A percentile compares a stretch with the other conserved stretches of the same genome.
phyloP scores from a whole-genome alignment of 163 green algal genomes.

The Prototheca wickerhamii region DNA sequence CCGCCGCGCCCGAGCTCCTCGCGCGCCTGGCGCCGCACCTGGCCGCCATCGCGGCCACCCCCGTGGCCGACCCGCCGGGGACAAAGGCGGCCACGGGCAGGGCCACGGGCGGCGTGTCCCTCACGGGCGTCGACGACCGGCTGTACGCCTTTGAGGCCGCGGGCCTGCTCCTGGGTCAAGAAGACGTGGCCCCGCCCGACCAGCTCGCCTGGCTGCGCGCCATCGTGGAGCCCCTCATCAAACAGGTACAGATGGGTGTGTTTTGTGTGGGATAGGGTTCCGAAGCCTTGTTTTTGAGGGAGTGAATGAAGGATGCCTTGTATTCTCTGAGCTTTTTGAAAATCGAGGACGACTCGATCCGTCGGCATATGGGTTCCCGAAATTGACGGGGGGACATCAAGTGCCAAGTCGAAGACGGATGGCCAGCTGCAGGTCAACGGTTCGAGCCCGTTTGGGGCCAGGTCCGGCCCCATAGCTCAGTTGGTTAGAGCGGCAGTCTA shows the following conservation, averaged over 20 bases:
- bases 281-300: neutral
- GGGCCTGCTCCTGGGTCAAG: constrained; percentile 72
- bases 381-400: too few species aligned
- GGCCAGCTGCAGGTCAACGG: constrained; percentile 32
- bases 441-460: constrained; percentile 5
- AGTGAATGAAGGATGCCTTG: neutral
- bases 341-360: neutral
- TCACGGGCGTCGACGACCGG: constrained; percentile 58
- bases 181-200: constrained; percentile 54
- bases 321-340: too few species aligned
- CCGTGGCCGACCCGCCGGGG: constrained; percentile 9
- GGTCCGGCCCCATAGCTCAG: constrained; percentile 2
- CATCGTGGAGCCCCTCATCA: constrained; percentile 57
- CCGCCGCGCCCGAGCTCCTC: neutral
- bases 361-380: too few species aligned
- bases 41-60: constrained; percentile 38
- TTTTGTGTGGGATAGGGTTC: neutral
- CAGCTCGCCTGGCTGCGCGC: constrained; percentile 48
- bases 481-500: constrained; percentile 5
- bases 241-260: neutral
- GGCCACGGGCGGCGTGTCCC: neutral
- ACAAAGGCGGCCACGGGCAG: neutral
- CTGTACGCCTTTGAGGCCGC: constrained; percentile 87
- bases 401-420: too few species aligned
- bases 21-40: constrained; percentile 54